Conservation (phyloP, 1,139 yeast genomes). For the Eremothecium gossypii region DNA sequence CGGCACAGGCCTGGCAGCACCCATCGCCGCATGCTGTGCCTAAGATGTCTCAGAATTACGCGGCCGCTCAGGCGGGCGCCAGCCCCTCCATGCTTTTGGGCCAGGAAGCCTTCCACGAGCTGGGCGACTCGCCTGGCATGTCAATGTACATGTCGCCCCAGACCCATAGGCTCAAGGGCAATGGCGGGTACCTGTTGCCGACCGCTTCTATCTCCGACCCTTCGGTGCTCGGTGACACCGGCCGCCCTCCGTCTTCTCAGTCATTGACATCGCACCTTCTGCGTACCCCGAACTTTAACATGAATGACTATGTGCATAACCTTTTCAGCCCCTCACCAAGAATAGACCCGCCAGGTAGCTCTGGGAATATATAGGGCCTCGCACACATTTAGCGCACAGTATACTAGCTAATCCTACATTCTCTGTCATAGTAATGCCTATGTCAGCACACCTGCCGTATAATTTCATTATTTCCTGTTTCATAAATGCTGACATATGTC, state of each 20-base stretch:
- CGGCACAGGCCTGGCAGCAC: constrained; percentile 24
- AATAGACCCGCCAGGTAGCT: constrained; percentile 7
- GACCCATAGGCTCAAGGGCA: constrained; percentile 15
- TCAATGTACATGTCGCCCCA: constrained; percentile 22
- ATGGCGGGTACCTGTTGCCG: constrained; percentile 3
- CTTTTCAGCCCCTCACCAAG: constrained; percentile 32
- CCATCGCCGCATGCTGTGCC: constrained; percentile 28
- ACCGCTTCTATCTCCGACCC: constrained; percentile 2
- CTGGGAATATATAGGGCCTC: background rate
- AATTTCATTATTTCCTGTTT: too few species aligned
- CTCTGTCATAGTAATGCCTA: too few species aligned
- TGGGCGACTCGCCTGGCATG: constrained; percentile 24
- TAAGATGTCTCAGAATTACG: constrained; percentile 16
- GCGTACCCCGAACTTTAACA: constrained; percentile 28
- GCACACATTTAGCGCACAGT: too few species aligned
- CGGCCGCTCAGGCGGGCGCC: constrained; percentile 13
- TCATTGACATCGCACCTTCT: constrained; percentile 15
- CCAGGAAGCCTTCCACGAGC: constrained; percentile 4
- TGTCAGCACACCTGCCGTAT: too few species aligned
- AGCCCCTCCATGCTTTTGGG: constrained; percentile 16
- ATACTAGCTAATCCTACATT: too few species aligned
- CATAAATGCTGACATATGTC: too few species aligned
- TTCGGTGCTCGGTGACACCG: background rate
- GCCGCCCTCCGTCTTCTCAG: constrained; percentile 6
- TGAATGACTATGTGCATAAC: constrained; percentile 30